Evolutionary conservation across 495 filamentous ascomycete species (phyloP).

Genomic region (Penicillium alfredii): DNA sequence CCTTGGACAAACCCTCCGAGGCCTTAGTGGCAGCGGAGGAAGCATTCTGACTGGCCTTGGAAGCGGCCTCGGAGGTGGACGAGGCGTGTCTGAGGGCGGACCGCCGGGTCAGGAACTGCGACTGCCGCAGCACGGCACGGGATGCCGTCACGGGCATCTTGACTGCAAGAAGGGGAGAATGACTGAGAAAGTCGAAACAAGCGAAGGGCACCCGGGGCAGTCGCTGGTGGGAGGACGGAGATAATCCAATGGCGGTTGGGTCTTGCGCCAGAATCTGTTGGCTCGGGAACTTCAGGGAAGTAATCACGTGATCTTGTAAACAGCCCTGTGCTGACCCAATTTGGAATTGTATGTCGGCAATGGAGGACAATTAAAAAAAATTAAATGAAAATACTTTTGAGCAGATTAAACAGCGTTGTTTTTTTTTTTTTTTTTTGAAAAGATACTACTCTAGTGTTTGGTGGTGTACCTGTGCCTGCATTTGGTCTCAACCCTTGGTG

Average conservation of each 20-base stretch:
- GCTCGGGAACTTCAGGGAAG: conserved; percentile 44
- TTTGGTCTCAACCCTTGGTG: too few relatives aligned
- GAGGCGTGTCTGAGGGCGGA: conserved; percentile 56
- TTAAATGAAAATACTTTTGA: too few relatives aligned
- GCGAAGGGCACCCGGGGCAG: conserved; percentile 22
- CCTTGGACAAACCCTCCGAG: conserved; percentile 76
- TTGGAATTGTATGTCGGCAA: conserved; percentile 7
- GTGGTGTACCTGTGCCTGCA: too few relatives aligned
- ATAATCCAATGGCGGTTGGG: conserved; percentile 38
- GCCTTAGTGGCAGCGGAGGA: conserved; percentile 68
- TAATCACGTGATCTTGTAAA: conserved; percentile 19
- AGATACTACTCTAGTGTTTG: too few relatives aligned
- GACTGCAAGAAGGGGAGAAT: conserved; percentile 24
- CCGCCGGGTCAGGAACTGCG: conserved; percentile 52
- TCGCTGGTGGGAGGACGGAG: conserved; percentile 29
- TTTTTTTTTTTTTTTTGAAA: too few relatives aligned
- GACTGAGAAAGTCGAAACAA: conserved; percentile 23
- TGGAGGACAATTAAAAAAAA: neutral
- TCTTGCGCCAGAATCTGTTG: conserved; percentile 42
- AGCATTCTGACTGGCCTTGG: conserved; percentile 61
- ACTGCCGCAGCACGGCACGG: conserved; percentile 58
- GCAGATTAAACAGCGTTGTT: too few relatives aligned
- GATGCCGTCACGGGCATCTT: conserved; percentile 48
- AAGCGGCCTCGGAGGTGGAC: conserved; percentile 61
- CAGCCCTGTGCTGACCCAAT: neutral